These are phyloP conservation scores for Blastomyces parvus DNA, from an alignment of 2,329 filamentous ascomycete genomes.

Conservation along the genomic window DNA sequence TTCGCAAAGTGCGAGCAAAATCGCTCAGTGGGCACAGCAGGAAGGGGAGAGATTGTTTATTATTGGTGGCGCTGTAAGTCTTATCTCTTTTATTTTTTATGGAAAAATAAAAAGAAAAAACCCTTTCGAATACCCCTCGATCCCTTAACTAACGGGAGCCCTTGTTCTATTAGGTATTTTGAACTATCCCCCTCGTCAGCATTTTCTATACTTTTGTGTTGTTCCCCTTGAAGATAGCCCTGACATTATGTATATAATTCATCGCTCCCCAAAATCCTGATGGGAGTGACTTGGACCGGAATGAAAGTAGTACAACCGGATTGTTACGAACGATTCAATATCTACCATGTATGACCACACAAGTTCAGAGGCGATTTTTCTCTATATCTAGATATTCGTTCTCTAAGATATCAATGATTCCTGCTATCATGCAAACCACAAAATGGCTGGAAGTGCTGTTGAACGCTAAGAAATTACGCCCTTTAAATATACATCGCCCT, in stretches of 20 bases:
- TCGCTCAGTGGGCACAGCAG: slow-evolving; percentile 81
- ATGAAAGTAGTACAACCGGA: not conserved
- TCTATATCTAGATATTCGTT: not conserved
- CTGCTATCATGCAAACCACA: not conserved
- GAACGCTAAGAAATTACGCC: not conserved
- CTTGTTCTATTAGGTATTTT: not conserved
- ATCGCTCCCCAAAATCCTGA: not conserved
- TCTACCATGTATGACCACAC: not conserved
- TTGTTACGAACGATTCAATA: not conserved
- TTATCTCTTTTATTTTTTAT: not conserved
- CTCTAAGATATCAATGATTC: not conserved
- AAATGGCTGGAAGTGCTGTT: not conserved
- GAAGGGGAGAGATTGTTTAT: slow-evolving; percentile 95
- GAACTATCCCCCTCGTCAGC: not conserved
- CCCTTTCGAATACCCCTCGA: not conserved
- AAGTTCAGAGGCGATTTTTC: not conserved
- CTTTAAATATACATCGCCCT: not conserved
- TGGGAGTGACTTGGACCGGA: not conserved
- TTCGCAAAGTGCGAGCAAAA: slow-evolving; percentile 75
- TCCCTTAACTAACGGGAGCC: not conserved
- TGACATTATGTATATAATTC: not conserved
- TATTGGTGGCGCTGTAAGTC: slow-evolving; percentile 78
- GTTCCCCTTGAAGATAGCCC: not conserved
- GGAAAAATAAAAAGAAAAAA: not conserved
- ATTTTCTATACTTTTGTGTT: not conserved